A percentile compares a stretch with the other conserved stretches of the same genome.
These are phyloP conservation scores for Pleurotus salmoneostramineus DNA, from an alignment of 768 basidiomycete genomes.

Conservation along the genomic window DNA sequence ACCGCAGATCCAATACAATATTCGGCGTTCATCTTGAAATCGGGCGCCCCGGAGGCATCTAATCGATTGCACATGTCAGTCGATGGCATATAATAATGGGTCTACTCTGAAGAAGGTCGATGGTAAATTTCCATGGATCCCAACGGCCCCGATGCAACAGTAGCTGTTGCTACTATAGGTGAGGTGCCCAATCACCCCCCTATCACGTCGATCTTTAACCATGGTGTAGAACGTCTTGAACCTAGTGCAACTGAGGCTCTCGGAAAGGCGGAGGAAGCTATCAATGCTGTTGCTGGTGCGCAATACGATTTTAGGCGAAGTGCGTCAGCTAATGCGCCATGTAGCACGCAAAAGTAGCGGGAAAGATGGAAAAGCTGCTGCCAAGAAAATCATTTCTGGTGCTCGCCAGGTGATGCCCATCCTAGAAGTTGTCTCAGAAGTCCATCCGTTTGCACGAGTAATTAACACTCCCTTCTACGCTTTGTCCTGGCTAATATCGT, in stretches of 20 bases:
- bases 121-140: not conserved
- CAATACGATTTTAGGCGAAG: not conserved
- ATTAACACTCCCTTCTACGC: not conserved
- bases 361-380: conserved; percentile 3
- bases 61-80: not conserved
- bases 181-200: not conserved
- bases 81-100: not conserved
- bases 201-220: not conserved
- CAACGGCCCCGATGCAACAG: not conserved
- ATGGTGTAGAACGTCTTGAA: not conserved
- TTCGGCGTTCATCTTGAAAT: too few species aligned
- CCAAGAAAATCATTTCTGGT: conserved; percentile 1
- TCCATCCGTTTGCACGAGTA: not conserved
- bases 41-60: too few species aligned
- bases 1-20: too few species aligned
- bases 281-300: conserved; percentile 2
- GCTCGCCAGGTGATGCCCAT: conserved; percentile 1
- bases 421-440: not conserved
- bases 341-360: conserved; percentile 4
- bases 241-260: not conserved
- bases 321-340: not conserved
- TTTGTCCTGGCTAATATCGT: not conserved
- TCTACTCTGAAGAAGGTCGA: not conserved
- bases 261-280: conserved; percentile 1
- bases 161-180: not conserved